Percentiles rank a stretch among this genome's conserved stretches.
Conservation (phyloP, 2,329 filamentous ascomycete genomes). For the Paracoccidioides brasiliensis region DNA sequence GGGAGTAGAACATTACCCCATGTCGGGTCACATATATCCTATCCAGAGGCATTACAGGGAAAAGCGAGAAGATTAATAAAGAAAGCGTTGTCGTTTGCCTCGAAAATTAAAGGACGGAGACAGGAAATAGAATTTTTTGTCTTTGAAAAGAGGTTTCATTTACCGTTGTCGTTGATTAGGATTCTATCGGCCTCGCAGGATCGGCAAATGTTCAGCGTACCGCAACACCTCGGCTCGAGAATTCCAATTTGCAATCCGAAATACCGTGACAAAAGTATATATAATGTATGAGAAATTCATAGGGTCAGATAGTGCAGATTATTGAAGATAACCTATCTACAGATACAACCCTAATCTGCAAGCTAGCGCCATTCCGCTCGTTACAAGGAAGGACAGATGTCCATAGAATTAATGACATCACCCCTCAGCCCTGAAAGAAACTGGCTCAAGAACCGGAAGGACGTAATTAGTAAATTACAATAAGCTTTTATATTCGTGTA, state of each 20-base stretch:
- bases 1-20: constrained; percentile 44
- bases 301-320: background rate
- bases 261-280: background rate
- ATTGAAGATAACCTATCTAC: background rate
- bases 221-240: constrained; percentile 4
- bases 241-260: background rate
- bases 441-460: background rate
- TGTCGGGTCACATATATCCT: constrained; percentile 63
- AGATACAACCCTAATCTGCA: background rate
- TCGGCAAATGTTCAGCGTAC: background rate
- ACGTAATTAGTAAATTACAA: constrained; percentile 1
- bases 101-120: background rate
- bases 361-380: background rate
- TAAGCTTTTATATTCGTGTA: constrained; percentile 2
- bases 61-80: background rate
- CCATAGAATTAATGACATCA: background rate
- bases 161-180: background rate
- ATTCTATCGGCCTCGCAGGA: constrained; percentile 1
- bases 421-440: background rate
- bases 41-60: constrained; percentile 46
- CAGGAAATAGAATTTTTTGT: background rate
- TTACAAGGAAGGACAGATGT: background rate
- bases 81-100: background rate
- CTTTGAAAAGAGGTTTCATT: background rate
- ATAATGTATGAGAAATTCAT: background rate